Evolutionary conservation across 2,329 filamentous ascomycete species (phyloP).

Genomic region (Penicillium italicum): DNA sequence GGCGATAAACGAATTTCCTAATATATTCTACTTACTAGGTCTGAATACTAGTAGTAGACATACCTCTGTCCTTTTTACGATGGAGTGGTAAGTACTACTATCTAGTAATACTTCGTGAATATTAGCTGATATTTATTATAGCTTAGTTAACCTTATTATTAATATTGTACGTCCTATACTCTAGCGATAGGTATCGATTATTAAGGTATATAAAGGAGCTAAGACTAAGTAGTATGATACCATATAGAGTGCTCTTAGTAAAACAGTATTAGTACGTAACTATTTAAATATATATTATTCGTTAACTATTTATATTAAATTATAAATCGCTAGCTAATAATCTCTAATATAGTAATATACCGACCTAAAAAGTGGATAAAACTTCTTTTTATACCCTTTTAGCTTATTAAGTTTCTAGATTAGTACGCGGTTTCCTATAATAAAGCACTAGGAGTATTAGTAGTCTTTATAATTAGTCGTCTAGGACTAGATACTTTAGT

Average conservation of each 20-base stretch:
- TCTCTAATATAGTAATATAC: neutral
- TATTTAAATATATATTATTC: neutral
- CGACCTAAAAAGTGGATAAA: neutral
- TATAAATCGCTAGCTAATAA: too few species aligned
- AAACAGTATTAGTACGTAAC: neutral
- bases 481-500: neutral
- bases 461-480: neutral
- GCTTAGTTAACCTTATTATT: neutral
- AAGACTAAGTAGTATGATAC: neutral
- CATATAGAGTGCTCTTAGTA: neutral
- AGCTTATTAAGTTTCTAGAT: neutral
- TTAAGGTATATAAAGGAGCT: neutral
- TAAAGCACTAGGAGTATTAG: neutral
- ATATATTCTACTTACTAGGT: neutral
- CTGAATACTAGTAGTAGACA: neutral
- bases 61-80: neutral
- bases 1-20: neutral
- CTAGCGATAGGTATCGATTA: neutral
- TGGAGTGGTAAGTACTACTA: neutral
- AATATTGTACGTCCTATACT: neutral
- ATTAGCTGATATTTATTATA: too few species aligned
- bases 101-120: too few species aligned
- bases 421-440: neutral
- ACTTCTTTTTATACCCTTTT: neutral
- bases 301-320: too few species aligned